Evolutionary conservation across 2,329 filamentous ascomycete genomes (phyloP).

Genomic region (Diaporthe ampelina): DNA sequence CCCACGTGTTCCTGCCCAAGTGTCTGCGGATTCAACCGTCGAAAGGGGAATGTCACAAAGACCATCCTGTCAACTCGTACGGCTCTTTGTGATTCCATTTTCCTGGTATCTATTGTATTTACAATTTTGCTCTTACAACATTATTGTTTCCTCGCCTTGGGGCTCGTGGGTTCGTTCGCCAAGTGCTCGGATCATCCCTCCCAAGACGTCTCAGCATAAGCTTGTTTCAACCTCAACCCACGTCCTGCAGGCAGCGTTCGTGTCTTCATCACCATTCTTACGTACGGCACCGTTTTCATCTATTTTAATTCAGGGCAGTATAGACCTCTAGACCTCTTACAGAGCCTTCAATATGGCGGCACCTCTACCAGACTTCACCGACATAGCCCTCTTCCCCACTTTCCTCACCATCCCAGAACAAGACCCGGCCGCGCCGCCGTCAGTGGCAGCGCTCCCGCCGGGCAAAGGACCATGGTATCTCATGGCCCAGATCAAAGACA

Average conservation of each 20-base stretch:
- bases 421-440: slow-evolving; percentile 9
- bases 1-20: slow-evolving; percentile 13
- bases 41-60: neutral
- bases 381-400: slow-evolving; percentile 52
- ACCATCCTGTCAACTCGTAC: neutral
- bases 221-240: slow-evolving; percentile 36
- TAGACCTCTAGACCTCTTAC: too few relatives aligned
- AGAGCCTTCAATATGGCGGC: slow-evolving; percentile 35
- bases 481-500: slow-evolving; percentile 60
- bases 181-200: slow-evolving; percentile 1
- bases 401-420: slow-evolving; percentile 45
- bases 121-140: neutral
- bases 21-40: neutral
- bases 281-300: neutral
- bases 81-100: neutral
- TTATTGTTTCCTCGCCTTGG: neutral
- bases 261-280: neutral
- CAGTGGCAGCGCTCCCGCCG: slow-evolving; percentile 3
- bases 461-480: slow-evolving; percentile 51
- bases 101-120: neutral
- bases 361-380: slow-evolving; percentile 51
- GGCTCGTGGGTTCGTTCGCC: neutral
- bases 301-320: too few relatives aligned
- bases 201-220: slow-evolving; percentile 26
- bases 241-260: neutral